Percentiles rank a stretch among this genome's conserved stretches.
Conservation (phyloP, 1,284 basidiomycete species). For the Dichomitus squalens region DNA sequence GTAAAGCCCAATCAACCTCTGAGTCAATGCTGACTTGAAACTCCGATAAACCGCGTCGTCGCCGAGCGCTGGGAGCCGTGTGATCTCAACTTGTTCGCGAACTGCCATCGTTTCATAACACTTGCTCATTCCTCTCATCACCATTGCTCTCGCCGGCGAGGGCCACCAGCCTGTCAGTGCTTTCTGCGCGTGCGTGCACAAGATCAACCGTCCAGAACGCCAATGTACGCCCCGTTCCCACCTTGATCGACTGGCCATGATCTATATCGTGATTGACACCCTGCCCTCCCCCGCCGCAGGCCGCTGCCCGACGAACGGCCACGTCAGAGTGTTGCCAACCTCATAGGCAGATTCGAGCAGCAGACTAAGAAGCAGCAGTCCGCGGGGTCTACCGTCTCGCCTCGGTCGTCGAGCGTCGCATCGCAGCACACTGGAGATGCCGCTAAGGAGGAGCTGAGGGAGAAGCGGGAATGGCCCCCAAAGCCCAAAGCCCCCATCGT, state of each 20-base stretch:
- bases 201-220: constrained; percentile 15
- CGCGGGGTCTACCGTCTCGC: constrained; percentile 34
- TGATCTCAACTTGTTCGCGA: constrained; percentile 23
- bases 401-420: constrained; percentile 62
- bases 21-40: constrained; percentile 5
- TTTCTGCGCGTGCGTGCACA: constrained; percentile 21
- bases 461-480: constrained; percentile 79
- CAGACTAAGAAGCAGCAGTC: constrained; percentile 67
- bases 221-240: constrained; percentile 24
- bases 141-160: constrained; percentile 31
- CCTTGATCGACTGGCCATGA: constrained; percentile 18
- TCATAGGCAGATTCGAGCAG: constrained; percentile 81
- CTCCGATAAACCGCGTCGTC: constrained; percentile 9
- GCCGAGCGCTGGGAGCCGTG: background rate
- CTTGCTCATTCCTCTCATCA: constrained; percentile 17
- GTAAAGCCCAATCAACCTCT: too few species aligned
- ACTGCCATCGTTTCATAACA: constrained; percentile 20
- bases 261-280: constrained; percentile 23
- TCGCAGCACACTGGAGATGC: constrained; percentile 61
- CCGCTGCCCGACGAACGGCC: constrained; percentile 82
- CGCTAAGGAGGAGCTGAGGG: constrained; percentile 62
- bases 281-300: constrained; percentile 42
- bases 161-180: constrained; percentile 21
- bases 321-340: constrained; percentile 78
- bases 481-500: constrained; percentile 22